Percentiles rank a stretch among this genome's conserved stretches.
Conservation (phyloP, 2,329 filamentous ascomycete species). For the Fusarium drepaniforme region DNA sequence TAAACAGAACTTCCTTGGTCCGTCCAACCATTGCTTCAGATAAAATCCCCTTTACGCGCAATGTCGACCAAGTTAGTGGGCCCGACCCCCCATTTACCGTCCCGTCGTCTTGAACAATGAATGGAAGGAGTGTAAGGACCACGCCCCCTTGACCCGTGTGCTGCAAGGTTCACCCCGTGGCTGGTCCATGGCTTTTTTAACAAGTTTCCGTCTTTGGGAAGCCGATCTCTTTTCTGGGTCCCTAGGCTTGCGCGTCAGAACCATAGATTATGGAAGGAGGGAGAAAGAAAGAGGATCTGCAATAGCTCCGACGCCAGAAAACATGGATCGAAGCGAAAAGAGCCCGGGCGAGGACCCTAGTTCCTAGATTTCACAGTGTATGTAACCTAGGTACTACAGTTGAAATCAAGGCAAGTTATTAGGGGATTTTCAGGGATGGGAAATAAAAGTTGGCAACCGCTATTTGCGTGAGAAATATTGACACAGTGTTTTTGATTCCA, state of each 20-base stretch:
- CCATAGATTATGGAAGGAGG: background rate
- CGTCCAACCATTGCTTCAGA: constrained; percentile 3
- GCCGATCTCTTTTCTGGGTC: background rate
- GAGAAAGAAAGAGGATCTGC: background rate
- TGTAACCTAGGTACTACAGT: background rate
- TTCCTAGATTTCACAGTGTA: background rate
- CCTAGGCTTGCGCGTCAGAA: constrained; percentile 5
- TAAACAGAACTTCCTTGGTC: background rate
- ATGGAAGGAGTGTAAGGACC: background rate
- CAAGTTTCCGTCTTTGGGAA: background rate
- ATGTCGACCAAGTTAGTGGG: background rate
- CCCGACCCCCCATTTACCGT: background rate
- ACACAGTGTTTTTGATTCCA: background rate
- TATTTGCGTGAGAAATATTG: background rate
- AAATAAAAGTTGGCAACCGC: background rate
- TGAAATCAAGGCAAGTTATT: background rate
- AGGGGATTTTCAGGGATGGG: background rate
- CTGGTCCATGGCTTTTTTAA: background rate
- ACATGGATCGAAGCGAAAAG: background rate
- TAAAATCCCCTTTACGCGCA: constrained; percentile 1
- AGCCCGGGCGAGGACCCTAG: background rate
- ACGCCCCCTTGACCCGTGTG: background rate
- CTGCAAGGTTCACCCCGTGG: constrained; percentile 1
- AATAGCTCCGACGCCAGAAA: background rate
- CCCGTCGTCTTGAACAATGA: background rate